These are phyloP conservation scores for Malus asiatica DNA, from an alignment of 306 rosid species.

Conservation along the genomic window DNA sequence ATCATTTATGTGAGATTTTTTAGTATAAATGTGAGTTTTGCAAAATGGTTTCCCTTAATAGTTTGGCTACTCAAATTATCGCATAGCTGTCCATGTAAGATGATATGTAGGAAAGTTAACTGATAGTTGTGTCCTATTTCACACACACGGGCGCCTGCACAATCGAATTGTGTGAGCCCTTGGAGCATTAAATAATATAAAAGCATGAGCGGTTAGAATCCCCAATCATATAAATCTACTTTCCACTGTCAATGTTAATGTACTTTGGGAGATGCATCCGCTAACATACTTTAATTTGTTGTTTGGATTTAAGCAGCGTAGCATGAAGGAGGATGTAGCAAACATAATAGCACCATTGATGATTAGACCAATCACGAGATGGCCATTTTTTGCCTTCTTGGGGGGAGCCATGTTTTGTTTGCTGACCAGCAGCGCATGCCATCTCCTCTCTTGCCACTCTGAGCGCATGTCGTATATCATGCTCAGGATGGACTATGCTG, in stretches of 20 bases:
- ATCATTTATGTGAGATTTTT: neutral
- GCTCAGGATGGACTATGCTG: slow-evolving; percentile 97
- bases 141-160: no score
- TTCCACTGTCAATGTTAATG: neutral
- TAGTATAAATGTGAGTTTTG: neutral
- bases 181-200: neutral
- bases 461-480: slow-evolving; percentile 71
- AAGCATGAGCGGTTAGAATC: neutral
- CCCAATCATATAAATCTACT: neutral
- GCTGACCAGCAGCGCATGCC: slow-evolving; percentile 87
- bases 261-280: neutral
- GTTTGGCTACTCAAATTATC: neutral
- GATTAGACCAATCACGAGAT: slow-evolving; percentile 81
- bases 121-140: neutral
- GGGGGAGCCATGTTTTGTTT: slow-evolving; percentile 98
- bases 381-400: slow-evolving; percentile 90
- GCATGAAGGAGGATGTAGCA: slow-evolving; percentile 66
- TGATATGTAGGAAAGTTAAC: neutral
- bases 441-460: slow-evolving; percentile 91
- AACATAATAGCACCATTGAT: slow-evolving; percentile 71
- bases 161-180: no score
- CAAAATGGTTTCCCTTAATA: no score
- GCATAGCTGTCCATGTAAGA: neutral
- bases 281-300: slow-evolving; percentile 12
- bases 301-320: slow-evolving; percentile 45